A percentile compares a stretch with the other conserved stretches of the same genome.
Evolutionary conservation across 148 eudicot species (phyloP).

Genomic region (Rhododendron ferrugineum): DNA sequence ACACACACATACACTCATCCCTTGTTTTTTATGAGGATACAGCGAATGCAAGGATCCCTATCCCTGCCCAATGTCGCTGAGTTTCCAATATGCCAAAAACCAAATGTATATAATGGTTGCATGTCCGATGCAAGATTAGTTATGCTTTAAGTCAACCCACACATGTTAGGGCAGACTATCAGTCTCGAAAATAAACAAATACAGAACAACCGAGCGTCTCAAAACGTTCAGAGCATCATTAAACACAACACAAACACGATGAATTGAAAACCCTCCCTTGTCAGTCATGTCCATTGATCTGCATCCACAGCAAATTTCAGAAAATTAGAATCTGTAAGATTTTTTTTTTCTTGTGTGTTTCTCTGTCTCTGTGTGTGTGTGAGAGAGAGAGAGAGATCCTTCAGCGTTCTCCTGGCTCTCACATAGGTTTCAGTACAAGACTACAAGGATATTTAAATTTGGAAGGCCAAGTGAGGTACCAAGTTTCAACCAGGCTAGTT

Average conservation of each 20-base stretch:
- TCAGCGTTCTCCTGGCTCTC: not conserved
- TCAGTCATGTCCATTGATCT: conserved; percentile 39
- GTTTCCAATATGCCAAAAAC: not conserved
- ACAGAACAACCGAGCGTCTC: conserved; percentile 18
- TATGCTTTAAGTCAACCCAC: not conserved
- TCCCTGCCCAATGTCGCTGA: not conserved
- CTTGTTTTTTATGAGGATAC: no score
- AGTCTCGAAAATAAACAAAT: conserved; percentile 9
- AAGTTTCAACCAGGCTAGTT: not conserved
- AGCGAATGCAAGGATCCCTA: not conserved
- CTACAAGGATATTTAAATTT: not conserved
- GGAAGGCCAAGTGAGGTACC: not conserved
- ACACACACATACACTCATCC: no score
- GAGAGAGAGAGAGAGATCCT: not conserved
- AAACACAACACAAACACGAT: not conserved
- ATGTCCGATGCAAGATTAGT: not conserved
- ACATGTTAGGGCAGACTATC: conserved; percentile 12
- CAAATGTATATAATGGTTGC: not conserved
- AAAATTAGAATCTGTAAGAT: not conserved
- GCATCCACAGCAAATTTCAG: conserved; percentile 5
- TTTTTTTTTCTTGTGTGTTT: no score
- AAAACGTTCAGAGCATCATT: not conserved
- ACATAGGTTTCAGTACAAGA: not conserved
- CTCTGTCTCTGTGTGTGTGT: not conserved
- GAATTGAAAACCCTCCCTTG: conserved; percentile 23